Evolutionary conservation across 805 yeast genomes (phyloP), one percentile per base, ranked within the genome.

Genomic region (Brettanomyces naardenensis): DNA sequence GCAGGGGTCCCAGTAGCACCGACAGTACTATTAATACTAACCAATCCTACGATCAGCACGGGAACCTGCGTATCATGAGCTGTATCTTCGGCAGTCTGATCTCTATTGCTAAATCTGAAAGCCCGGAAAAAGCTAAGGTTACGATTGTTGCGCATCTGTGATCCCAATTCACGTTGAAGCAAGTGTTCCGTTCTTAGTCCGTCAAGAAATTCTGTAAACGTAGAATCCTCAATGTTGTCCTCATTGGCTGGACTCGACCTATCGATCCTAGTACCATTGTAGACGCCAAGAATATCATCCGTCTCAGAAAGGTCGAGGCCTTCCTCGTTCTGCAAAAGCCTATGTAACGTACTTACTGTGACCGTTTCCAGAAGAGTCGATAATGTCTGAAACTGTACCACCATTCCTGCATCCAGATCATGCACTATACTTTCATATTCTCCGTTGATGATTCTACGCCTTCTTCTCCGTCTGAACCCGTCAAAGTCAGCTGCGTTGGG

Each of bases 201-300:
- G 6, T 50, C 43, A 6, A 72, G 44, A 43, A 73, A 73, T 28
- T 69, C 71, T 25, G 57, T 55, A 49, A 71, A 73, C 10, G 63
- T 65, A 5, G 62, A 44, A 40, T 69, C 72, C 19, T 41, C 27
- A 14, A 39, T 21, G 17, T 33, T n/a, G 21, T 41, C 29, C 22
- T 37, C 40, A 20, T 35, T 11, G 10, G 41, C 22, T 19, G 32
- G 33, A n/a, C 38, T 38, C 7, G 36, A 28, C 13, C 45, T 47
- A 33, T 48, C 53, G 14, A 49, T 47, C 33, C 56, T 42, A 18
- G 41, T 41, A 11, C 56, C 56, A 13, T 32, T 30, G 15, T 47
- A 45, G 19, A 32, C 37, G 25, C 36, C 41, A 10, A 35, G 13
- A 33, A 35, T 19, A 9, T 29, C 38, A n/a, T 20, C 28, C 5